Base-by-base conservation (phyloP, 2,329 filamentous ascomycete species). In the Exophiala xenobiotica region DNA sequence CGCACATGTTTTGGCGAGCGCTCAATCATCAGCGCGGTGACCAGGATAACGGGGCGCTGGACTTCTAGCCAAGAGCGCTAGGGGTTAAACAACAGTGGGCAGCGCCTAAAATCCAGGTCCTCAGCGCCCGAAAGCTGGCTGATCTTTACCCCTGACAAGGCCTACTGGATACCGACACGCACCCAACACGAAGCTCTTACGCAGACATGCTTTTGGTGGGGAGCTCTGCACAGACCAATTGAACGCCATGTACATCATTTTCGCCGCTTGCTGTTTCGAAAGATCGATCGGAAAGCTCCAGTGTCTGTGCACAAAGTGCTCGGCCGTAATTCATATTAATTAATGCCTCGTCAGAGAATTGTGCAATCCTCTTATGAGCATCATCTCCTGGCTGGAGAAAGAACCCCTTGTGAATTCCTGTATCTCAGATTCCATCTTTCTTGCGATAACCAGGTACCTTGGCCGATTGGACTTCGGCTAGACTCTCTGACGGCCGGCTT, bases 81-180 rank as follows among this genome's bases (percentile, higher is more conserved):
- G 29, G 29, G 12, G 11, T 14, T 33, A 14, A 14, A 11, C 29
- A 33, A 33, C 11, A 33, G 12, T 33, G 11, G 29, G 12, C 29
- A 33, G 29, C 29, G 29, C 29, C 29, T 33, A 33, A 33, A 33
- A n/a, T n/a, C n/a, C n/a, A n/a, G n/a, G n/a, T n/a, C n/a, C n/a
- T 33, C 29, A 33, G 29, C 29, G 29, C 29, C 29, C 29, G 29
- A 33, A 33, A 33, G 12, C 12, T 11, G 12, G 29, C 29, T 33
- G 29, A 33, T 33, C 29, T 11, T 12, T 33, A 14, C 29, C 29
- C 29, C 29, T 33, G 29, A 14, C n/a, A 11, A 5, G 11, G 16
- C 29, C 29, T 33, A 14, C 29, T 33, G 29, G 16, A 14, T 33
- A 33, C 16, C 29, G n/a, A n/a, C 29, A 11, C 16, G 29, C 16